A percentile compares a stretch with the other conserved stretches of the same genome.
Conservation (phyloP, 352 stramenopile species). For the Phytophthora litchii region DNA sequence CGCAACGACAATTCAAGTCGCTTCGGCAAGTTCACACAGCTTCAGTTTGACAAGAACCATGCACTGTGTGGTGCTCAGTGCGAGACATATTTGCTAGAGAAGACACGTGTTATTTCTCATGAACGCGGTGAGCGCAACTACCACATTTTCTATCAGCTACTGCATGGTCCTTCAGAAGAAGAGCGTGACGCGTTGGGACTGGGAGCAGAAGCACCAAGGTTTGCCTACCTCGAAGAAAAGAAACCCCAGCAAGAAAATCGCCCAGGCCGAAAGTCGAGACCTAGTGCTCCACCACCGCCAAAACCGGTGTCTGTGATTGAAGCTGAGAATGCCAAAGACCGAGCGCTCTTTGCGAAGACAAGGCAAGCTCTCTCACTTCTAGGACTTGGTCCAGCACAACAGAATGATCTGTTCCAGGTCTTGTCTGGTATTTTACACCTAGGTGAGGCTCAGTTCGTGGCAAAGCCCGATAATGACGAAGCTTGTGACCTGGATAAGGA, state of each 20-base stretch:
- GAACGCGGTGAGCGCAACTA: slow-evolving; percentile 93
- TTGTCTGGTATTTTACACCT: slow-evolving; percentile 84
- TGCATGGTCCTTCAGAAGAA: slow-evolving; percentile 49
- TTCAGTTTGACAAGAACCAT: slow-evolving; percentile 89
- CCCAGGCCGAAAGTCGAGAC: slow-evolving; percentile 26
- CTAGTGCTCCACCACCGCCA: slow-evolving; percentile 2
- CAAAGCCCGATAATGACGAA: slow-evolving; percentile 60
- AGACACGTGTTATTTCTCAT: slow-evolving; percentile 94
- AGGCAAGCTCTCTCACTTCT: slow-evolving; percentile 65
- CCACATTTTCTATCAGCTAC: slow-evolving; percentile 96
- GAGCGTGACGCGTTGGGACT: slow-evolving; percentile 54
- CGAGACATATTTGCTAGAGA: slow-evolving; percentile 96
- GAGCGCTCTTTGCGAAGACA: slow-evolving; percentile 66
- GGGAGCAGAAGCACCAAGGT: slow-evolving; percentile 35
- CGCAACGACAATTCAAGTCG: slow-evolving; percentile 97
- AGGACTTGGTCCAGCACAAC: slow-evolving; percentile 54
- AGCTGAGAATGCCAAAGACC: slow-evolving; percentile 45
- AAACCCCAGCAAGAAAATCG: slow-evolving; percentile 27
- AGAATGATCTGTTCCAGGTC: slow-evolving; percentile 69
- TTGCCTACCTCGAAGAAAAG: slow-evolving; percentile 59
- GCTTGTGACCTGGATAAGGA: slow-evolving; percentile 45
- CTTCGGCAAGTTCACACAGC: slow-evolving; percentile 97
- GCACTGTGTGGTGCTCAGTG: slow-evolving; percentile 90
- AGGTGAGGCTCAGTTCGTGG: slow-evolving; percentile 65
- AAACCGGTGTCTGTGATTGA: slow-evolving; percentile 35